Base-by-base conservation (phyloP, 495 filamentous ascomycete genomes). In the Copromyces sp. region DNA sequence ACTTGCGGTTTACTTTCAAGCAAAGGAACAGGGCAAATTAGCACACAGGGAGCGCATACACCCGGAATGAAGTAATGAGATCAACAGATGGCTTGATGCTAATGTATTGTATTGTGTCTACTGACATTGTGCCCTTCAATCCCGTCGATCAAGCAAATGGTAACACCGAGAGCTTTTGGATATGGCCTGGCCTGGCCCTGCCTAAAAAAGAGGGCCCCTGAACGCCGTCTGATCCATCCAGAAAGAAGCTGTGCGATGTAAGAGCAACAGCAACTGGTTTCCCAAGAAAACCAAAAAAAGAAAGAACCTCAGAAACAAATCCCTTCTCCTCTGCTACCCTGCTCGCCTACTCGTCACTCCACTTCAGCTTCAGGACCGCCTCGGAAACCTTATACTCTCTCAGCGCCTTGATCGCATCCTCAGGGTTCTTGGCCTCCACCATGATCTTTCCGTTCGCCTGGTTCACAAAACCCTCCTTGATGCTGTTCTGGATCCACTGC, bases 401-500 rank as follows among this genome's bases (percentile, higher is more conserved):
- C 80, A 98, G 83, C 73, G 83, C 86, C 70, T 83, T 85, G 73
- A 94, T 85, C 38, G 93, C 92, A 72, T 94, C 92, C 73, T 92
- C 89, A 39, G 89, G 87, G 73, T 83, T 86, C 75, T 83, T 85
- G 17, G 92, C 95, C 82, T 95, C 92, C 0, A 90, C 90, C 75
- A 98, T 73, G 74, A 99, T 98, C 0, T 84, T 82, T 42, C 82
- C 87, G 82, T 93, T 95, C 29, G 80, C 86, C 37, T 80, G 76
- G 47, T 86, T 86, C 40, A 99, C 89, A 75, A 95, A 97, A 0
- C 93, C 94, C 20, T 89, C 86, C 61, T 86, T 79, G 8, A 97
- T 93, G 7, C 93, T 90, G 73, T 88, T 93, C 75, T 86, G 86
- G 73, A 97, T 90, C 95, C 96, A 98, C 14, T 83, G 77, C 73